Conservation (phyloP, 305 asterid genomes). For the Solanum hybrid region DNA sequence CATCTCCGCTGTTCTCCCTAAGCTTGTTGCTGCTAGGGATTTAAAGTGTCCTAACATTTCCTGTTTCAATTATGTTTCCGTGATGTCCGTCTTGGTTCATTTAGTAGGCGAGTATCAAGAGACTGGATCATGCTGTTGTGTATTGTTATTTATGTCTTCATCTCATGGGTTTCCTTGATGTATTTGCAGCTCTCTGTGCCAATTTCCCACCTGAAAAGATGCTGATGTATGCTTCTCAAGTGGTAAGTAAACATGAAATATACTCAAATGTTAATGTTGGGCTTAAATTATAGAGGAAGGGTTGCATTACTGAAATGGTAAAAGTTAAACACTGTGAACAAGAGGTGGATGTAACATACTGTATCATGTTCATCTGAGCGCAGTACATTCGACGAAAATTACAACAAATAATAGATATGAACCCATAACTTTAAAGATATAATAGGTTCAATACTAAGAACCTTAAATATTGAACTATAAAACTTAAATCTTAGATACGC, state of each 20-base stretch:
- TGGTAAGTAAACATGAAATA: conserved; percentile 31
- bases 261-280: neutral
- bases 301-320: neutral
- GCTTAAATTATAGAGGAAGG: neutral
- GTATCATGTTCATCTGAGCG: no score
- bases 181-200: conserved; percentile 53
- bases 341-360: no score
- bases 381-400: no score
- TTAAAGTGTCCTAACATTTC: no score
- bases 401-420: no score
- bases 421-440: no score
- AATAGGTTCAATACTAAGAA: no score
- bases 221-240: conserved; percentile 18
- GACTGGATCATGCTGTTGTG: neutral
- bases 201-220: conserved; percentile 75
- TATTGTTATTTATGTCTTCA: neutral
- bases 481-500: no score
- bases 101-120: neutral
- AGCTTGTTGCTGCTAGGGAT: neutral
- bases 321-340: no score
- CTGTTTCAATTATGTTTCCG: neutral
- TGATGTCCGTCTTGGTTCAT: neutral
- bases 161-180: neutral
- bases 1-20: neutral
- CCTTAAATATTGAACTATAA: no score